Conservation (phyloP, 768 basidiomycete genomes). For the Cystofilobasidium ferigula region DNA sequence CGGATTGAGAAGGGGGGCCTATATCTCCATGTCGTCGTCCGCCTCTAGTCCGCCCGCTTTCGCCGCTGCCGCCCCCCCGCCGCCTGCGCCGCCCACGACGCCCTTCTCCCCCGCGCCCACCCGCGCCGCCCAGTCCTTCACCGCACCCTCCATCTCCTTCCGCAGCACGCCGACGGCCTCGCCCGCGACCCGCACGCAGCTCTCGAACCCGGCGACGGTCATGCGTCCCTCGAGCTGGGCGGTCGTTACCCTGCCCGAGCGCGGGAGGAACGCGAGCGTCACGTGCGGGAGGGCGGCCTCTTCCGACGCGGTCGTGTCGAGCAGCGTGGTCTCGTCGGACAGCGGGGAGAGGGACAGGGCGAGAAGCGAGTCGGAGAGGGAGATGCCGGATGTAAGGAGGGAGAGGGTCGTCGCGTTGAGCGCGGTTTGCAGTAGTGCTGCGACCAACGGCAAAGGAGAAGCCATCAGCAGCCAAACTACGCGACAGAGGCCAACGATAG, state of each 20-base stretch:
- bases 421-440: slow-evolving; percentile 71
- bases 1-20: not conserved
- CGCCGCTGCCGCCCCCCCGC: not conserved
- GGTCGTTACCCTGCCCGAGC: slow-evolving; percentile 70
- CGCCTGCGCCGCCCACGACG: not conserved
- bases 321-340: slow-evolving; percentile 55
- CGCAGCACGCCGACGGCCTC: slow-evolving; percentile 69
- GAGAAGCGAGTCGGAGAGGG: slow-evolving; percentile 79
- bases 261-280: slow-evolving; percentile 81
- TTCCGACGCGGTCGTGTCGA: slow-evolving; percentile 80
- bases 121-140: slow-evolving; percentile 50
- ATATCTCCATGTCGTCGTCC: slow-evolving; percentile 9
- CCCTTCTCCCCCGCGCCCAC: slow-evolving; percentile 10
- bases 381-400: slow-evolving; percentile 77
- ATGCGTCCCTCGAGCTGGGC: slow-evolving; percentile 90
- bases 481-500: too few species aligned
- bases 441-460: too few species aligned
- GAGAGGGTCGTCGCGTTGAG: slow-evolving; percentile 93
- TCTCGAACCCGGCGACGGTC: slow-evolving; percentile 83
- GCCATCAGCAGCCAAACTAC: too few species aligned
- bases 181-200: slow-evolving; percentile 66
- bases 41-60: not conserved
- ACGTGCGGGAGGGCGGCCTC: slow-evolving; percentile 81
- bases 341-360: slow-evolving; percentile 81
- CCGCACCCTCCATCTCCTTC: slow-evolving; percentile 66